Percentiles rank a stretch among this genome's conserved stretches.
Evolutionary conservation across 2,329 filamentous ascomycete species (phyloP).

Genomic region (Nemania sp.): DNA sequence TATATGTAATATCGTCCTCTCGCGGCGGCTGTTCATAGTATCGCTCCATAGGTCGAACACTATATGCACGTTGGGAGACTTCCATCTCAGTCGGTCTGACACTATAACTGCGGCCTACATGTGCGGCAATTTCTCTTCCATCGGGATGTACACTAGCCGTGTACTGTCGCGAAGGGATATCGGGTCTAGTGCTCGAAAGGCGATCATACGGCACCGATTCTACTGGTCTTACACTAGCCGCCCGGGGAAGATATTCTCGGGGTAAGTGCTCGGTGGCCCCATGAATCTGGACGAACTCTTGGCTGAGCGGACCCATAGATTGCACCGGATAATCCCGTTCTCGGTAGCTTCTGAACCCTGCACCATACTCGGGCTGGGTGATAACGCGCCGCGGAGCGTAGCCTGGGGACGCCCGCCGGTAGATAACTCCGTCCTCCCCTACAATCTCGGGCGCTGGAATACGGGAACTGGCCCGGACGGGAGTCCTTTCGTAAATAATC

Average conservation of each 20-base stretch:
- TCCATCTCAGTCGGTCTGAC: slow-evolving; percentile 40
- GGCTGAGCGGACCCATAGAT: slow-evolving; percentile 46
- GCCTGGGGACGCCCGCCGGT: slow-evolving; percentile 55
- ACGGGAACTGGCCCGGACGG: slow-evolving; percentile 55
- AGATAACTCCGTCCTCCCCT: slow-evolving; percentile 55
- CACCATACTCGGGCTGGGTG: slow-evolving; percentile 62
- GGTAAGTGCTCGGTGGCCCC: slow-evolving; percentile 50
- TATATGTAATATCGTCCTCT: slow-evolving; percentile 49
- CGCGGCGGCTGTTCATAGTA: slow-evolving; percentile 47
- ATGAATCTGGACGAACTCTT: slow-evolving; percentile 55
- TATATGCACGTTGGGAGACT: slow-evolving; percentile 45
- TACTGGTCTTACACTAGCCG: slow-evolving; percentile 61
- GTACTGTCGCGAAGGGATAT: slow-evolving; percentile 54
- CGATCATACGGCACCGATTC: slow-evolving; percentile 49
- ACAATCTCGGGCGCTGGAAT: slow-evolving; percentile 51
- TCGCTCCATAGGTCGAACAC: slow-evolving; percentile 46
- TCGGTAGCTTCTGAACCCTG: slow-evolving; percentile 58
- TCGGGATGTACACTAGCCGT: slow-evolving; percentile 46
- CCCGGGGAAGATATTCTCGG: slow-evolving; percentile 57
- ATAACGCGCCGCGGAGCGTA: slow-evolving; percentile 59
- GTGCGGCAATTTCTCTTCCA: slow-evolving; percentile 39
- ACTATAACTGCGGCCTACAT: slow-evolving; percentile 39
- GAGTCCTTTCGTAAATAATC: slow-evolving; percentile 67
- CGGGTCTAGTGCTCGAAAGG: slow-evolving; percentile 47
- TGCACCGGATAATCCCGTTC: slow-evolving; percentile 61